phyloP scores from a whole-genome alignment of 768 basidiomycete genomes.

The Pleurotus sapidus region DNA sequence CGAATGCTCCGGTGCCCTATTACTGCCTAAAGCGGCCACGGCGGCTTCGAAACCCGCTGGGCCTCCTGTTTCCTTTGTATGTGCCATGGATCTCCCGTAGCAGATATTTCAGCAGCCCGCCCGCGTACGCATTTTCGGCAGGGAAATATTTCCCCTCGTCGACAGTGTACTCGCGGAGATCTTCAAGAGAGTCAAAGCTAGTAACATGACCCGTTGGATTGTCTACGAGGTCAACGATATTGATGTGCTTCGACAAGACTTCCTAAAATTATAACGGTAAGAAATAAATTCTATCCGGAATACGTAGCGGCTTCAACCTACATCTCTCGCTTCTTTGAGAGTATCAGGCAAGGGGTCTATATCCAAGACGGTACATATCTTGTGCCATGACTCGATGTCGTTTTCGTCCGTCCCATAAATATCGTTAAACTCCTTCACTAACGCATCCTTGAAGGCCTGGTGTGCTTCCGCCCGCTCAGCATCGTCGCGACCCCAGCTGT shows the following conservation, averaged over 20 bases:
- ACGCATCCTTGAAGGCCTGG: constrained; percentile 21
- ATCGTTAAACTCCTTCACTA: constrained; percentile 29
- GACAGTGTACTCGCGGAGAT: constrained; percentile 29
- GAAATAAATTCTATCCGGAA: background rate
- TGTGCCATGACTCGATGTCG: constrained; percentile 25
- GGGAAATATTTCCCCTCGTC: constrained; percentile 28
- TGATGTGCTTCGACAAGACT: constrained; percentile 29
- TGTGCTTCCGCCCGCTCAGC: constrained; percentile 14
- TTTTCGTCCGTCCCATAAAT: constrained; percentile 29
- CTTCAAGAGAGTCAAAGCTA: constrained; percentile 21
- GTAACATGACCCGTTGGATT: constrained; percentile 6
- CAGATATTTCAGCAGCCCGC: constrained; percentile 26
- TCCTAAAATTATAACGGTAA: constrained; percentile 14
- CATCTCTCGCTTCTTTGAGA: constrained; percentile 21
- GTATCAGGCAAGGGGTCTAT: constrained; percentile 25
- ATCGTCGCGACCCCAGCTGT: constrained; percentile 8
- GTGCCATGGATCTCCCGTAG: constrained; percentile 23
- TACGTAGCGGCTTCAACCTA: constrained; percentile 12
- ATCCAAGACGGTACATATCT: constrained; percentile 21
- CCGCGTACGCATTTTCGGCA: constrained; percentile 21
- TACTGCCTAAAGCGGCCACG: background rate
- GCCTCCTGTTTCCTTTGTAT: background rate
- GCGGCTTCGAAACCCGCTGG: background rate
- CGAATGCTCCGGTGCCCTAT: no score
- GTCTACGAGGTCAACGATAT: constrained; percentile 36